Conservation (phyloP, 139 green algal species). For the Coelastrella sp. region DNA sequence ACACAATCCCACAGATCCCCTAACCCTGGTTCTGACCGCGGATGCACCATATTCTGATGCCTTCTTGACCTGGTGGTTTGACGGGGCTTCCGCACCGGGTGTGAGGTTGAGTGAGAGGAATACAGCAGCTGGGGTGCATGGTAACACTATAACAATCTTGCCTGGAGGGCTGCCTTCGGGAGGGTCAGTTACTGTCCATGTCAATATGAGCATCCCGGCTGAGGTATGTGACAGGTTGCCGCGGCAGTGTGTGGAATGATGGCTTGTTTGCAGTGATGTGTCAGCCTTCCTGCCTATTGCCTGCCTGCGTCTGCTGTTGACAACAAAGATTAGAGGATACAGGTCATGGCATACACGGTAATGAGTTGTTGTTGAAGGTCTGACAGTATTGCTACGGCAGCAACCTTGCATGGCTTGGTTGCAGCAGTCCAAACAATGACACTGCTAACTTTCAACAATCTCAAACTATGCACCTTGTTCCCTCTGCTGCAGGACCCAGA, state of each 20-base stretch:
- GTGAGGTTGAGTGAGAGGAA: not conserved
- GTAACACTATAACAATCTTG: not conserved
- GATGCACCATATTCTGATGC: not conserved
- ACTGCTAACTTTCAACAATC: too few species aligned
- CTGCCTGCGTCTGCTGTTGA: too few species aligned
- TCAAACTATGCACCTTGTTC: not conserved
- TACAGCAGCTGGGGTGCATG: not conserved
- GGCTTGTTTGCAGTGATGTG: too few species aligned
- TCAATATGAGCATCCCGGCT: not conserved
- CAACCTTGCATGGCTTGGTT: too few species aligned
- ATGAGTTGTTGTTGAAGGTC: too few species aligned
- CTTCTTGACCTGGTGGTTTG: not conserved
- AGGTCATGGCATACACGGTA: too few species aligned
- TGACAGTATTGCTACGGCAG: too few species aligned
- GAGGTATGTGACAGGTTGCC: not conserved
- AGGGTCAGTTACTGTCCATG: not conserved
- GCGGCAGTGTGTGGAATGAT: too few species aligned
- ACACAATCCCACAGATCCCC: slow-evolving; percentile 19
- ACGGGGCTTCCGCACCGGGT: not conserved
- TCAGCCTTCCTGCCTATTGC: too few species aligned
- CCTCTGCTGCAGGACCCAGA: not conserved
- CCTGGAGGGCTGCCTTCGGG: slow-evolving; percentile 18
- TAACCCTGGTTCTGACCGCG: slow-evolving; percentile 6
- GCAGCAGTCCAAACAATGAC: too few species aligned
- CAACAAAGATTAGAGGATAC: too few species aligned